Evolutionary conservation across 208 protist genomes (phyloP), one percentile per base, ranked within the genome.

Genomic region (Leptomonas pyrrhocoris): DNA sequence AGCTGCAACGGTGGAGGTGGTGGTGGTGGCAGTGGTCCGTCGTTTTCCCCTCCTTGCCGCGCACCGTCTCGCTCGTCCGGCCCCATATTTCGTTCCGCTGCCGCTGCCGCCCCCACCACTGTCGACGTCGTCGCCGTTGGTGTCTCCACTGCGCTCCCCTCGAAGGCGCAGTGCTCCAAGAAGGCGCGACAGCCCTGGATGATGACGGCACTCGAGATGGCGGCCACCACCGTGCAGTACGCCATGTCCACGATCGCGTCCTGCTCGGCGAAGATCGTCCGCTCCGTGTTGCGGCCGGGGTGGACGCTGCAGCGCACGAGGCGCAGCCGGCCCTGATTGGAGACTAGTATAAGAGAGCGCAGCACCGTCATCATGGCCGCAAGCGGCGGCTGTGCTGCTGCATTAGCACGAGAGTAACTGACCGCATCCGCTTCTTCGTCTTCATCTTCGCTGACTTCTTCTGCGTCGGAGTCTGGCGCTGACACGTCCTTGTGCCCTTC

Each of bases 241-340:
- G 68, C 51, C 55, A 90, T 73, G 58, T 92, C 77, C 0, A 94
- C 79, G 8, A 67, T 71, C 6, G 84, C 86, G 77, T 92, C 80
- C 30, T 90, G 81, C 62, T 94, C 89, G 0, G 85, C 85, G 67
- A 89, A 85, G 57, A 94, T 82, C 54, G 78, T 81, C 42, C 80
- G 80, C 54, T 94, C 86, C 0, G 74, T 81, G 42, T 70, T 55
- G 56, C 69, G 67, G 40, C 71, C 74, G 0, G 66, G 72, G 55
- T 86, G 54, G 54, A 81, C 21, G 72, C 68, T 71, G 38, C 69
- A 76, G 19, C 66, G 74, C 15, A 72, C 53, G 2, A 87, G 61
- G 42, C 79, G 71, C 45, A 94, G 79, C 11, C 36, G 68, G 6
- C 73, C 84, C 45, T 83, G 83, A 65, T 92, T 92, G 19, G 89